Base-by-base conservation (phyloP, 2,329 filamentous ascomycete species). In the Cladobotryum protrusum region DNA sequence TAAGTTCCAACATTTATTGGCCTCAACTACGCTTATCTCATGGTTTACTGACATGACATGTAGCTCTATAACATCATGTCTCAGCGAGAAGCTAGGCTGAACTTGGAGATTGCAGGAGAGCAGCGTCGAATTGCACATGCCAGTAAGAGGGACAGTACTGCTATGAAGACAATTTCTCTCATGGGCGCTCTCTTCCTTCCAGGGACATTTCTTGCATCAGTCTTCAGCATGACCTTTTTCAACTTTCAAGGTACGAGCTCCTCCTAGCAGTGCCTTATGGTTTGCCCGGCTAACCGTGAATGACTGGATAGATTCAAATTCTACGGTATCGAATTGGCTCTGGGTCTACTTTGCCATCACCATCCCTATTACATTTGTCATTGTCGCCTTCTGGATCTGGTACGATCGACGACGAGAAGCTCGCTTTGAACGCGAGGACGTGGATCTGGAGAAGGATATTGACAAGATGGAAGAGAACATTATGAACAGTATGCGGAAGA, bases 161-260 rank as follows among this genome's bases (percentile, higher is more conserved):
- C 80, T 50, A 83, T 83, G 80, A 85, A 84, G 68, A 81, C 79
- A 1, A 70, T 85, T 36, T 83, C 81, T 0, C 72, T 85, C 1
- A 75, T 85, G 49, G 82, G 81, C 24, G 79, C 80, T 37, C 68
- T 85, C 37, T 85, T 85, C 57, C 68, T 85, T 5, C 81, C 81
- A 0, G 81, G 80, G 2, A 83, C 80, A 1, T 82, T 77, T 55
- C 71, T 85, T 15, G 75, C 81, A 8, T 84, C 81, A 1, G 70
- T 85, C 19, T 85, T 85, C 57, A 78, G 75, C 68, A 85, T 83
- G 79, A 79, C 79, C 0, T 85, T 85, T 61, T 85, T 85, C 68
- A 75, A 84, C 64, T 84, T 83, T 56, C 74, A 75, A 55, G 66
- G 73, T 72, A 61, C 54, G 64, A 54, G 9, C 48, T 43, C 17